Evolutionary conservation across 2,329 filamentous ascomycete species (phyloP).

Genomic region (Sclerotinia borealis): DNA sequence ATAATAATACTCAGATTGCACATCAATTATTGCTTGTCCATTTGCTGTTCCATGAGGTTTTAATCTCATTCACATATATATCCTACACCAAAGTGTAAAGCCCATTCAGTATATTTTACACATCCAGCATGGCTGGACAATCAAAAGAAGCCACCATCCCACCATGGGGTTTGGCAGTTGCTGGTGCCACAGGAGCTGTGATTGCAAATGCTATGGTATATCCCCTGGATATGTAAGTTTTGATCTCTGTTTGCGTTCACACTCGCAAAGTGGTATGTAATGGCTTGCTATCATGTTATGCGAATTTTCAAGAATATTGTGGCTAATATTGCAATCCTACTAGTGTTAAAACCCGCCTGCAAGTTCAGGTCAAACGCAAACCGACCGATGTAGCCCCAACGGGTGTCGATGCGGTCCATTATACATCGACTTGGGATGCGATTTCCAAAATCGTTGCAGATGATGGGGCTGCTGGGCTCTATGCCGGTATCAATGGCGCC

Average conservation of each 20-base stretch:
- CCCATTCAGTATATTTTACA: background rate
- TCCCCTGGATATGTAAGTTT: constrained; percentile 84
- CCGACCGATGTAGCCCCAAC: constrained; percentile 40
- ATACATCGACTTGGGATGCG: constrained; percentile 82
- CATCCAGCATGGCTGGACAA: constrained; percentile 25
- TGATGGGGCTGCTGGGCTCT: constrained; percentile 78
- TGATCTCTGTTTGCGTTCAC: background rate
- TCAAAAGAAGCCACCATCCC: constrained; percentile 50
- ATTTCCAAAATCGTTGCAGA: constrained; percentile 74
- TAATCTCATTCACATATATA: background rate
- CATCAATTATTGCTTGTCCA: background rate
- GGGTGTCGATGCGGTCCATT: constrained; percentile 58
- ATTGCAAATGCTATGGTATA: constrained; percentile 94
- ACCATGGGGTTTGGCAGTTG: constrained; percentile 88
- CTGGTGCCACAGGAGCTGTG: constrained; percentile 87
- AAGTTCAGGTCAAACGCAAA: constrained; percentile 79
- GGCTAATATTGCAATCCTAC: background rate
- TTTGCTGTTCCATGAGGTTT: background rate
- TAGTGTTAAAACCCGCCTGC: constrained; percentile 92
- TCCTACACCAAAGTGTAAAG: background rate
- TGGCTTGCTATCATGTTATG: background rate
- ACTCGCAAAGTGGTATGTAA: constrained; percentile 9
- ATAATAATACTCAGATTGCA: background rate
- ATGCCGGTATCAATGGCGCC: constrained; percentile 80
- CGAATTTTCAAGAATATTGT: constrained; percentile 5